Conservation (phyloP, 1,139 yeast genomes). For the Saccharomyces hybrid region DNA sequence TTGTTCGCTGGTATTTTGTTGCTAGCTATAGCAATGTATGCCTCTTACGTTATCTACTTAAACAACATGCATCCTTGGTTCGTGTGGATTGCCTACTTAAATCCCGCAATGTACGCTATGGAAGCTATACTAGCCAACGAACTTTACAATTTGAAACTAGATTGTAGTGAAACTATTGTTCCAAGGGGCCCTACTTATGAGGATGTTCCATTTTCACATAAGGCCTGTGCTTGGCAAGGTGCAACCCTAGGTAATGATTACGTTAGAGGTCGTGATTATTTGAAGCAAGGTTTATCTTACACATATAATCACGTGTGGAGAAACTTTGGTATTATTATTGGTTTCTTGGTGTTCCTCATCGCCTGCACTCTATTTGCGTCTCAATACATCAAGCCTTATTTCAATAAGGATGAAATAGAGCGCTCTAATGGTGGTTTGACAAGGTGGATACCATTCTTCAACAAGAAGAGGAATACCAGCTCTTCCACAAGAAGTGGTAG, state of each 20-base stretch:
- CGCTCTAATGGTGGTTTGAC: slow-evolving; percentile 7
- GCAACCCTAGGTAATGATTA: slow-evolving; percentile 25
- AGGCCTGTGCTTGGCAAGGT: slow-evolving; percentile 37
- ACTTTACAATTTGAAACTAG: slow-evolving; percentile 34
- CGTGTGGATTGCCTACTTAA: slow-evolving; percentile 48
- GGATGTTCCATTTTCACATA: slow-evolving; percentile 30
- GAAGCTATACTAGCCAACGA: slow-evolving; percentile 45
- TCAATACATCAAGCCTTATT: slow-evolving; percentile 32
- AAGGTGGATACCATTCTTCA: slow-evolving; percentile 6
- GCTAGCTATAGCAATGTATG: slow-evolving; percentile 41
- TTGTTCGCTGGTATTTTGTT: slow-evolving; percentile 42
- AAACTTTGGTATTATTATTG: slow-evolving; percentile 38
- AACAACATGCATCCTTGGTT: slow-evolving; percentile 52
- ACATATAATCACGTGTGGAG: slow-evolving; percentile 38
- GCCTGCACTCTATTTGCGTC: slow-evolving; percentile 28
- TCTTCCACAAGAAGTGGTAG: neutral
- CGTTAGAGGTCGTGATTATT: slow-evolving; percentile 32
- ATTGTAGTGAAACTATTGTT: slow-evolving; percentile 34
- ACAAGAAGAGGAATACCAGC: neutral
- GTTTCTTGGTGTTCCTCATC: slow-evolving; percentile 32
- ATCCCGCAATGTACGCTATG: slow-evolving; percentile 46
- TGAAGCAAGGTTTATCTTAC: slow-evolving; percentile 32
- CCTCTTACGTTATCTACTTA: slow-evolving; percentile 46
- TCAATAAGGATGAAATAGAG: slow-evolving; percentile 20
- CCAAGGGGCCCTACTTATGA: slow-evolving; percentile 39